Evolutionary conservation across 139 green algal species (phyloP), one percentile per base, ranked within the genome.

Genomic region (Chlamydomonas schloesseri): DNA sequence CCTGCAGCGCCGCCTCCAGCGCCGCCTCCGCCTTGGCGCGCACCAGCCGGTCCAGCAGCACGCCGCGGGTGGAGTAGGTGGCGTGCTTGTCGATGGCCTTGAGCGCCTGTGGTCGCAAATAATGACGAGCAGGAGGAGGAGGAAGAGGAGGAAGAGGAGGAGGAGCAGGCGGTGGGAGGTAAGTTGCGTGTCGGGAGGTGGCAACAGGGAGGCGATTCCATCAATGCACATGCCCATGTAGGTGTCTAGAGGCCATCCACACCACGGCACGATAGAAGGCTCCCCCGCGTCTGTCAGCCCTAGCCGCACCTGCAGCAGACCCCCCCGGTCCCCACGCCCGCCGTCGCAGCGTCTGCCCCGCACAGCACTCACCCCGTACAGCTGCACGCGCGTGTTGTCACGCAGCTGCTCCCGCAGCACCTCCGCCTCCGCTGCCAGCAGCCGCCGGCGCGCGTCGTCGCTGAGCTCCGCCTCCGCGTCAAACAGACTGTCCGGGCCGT

Each of bases 21-120:
- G 10, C 21, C 28, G 73, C 17, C 37, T 83, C 77, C 36, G 62
- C 28, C 62, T 26, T 3, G 9, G 26, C 18, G 5, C 37, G 37
- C 36, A 73, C 62, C 36, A 83, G 77, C 77, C 62, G 62, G 77
- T 83, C 77, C 58, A 83, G 9, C 37, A 83, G 77, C 62, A 73
- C 77, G 21, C 17, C 36, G 8, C 62, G 37, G 42, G 62, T 47
- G 31, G 55, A 29, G 77, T 83, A 83, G 77, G 60, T 73, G 64
- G 62, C n/a, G 64, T 31, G 47, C n/a, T 8, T 37, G n/a, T 24
- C 60, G 20, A 73, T 0, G 4, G 57, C 60, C 75, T 82, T 82
- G 33, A 82, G 57, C 21, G 34, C 29, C 75, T 80, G 73, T 13
- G 47, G 6, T 24, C 24, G 71, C 5, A 23, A 24, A 46, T 24